These are phyloP conservation scores for Aspergillus avenaceus DNA, from an alignment of 495 filamentous ascomycete species.

Conservation along the genomic window DNA sequence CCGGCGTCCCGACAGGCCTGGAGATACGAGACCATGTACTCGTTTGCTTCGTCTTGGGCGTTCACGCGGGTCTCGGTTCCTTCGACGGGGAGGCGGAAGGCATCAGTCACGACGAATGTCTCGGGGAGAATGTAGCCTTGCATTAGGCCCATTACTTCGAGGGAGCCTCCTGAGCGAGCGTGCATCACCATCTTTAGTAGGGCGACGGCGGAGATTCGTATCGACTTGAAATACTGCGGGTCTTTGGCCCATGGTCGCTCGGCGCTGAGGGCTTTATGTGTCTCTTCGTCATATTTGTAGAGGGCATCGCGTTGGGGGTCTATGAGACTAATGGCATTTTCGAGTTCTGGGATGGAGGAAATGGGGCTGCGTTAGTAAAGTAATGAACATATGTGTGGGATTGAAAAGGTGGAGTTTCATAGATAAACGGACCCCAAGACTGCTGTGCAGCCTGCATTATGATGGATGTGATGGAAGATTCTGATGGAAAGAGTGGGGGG, in stretches of 20 bases:
- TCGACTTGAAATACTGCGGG: constrained; percentile 84
- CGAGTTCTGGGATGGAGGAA: constrained; percentile 62
- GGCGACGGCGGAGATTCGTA: constrained; percentile 89
- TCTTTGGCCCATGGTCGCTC: constrained; percentile 78
- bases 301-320: constrained; percentile 86
- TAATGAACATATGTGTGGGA: not conserved
- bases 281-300: constrained; percentile 69
- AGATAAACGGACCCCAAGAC: constrained; percentile 51
- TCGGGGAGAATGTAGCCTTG: constrained; percentile 80
- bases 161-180: constrained; percentile 81
- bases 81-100: constrained; percentile 91
- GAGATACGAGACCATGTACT: constrained; percentile 90
- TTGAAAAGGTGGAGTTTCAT: not conserved
- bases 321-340: constrained; percentile 78
- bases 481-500: not conserved
- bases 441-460: constrained; percentile 44
- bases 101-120: constrained; percentile 90
- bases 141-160: constrained; percentile 99
- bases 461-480: not conserved
- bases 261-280: constrained; percentile 54
- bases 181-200: constrained; percentile 99
- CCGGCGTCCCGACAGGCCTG: constrained; percentile 67
- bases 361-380: constrained; percentile 7
- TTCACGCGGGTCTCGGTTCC: constrained; percentile 98
- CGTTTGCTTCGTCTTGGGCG: constrained; percentile 89